Conservation (phyloP, 1,284 basidiomycete genomes). For the Melampsora americana region DNA sequence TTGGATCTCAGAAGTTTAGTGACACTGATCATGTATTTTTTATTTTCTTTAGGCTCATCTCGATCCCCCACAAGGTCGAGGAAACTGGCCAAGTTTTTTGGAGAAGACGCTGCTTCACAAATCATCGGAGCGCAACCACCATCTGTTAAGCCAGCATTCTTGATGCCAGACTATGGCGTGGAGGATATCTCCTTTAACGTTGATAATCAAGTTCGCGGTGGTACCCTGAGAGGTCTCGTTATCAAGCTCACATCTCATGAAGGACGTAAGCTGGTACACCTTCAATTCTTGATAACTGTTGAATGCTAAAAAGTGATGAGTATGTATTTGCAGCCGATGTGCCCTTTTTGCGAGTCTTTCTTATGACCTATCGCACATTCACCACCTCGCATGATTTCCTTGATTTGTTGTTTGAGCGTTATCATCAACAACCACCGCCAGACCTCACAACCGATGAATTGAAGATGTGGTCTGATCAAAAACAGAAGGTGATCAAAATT, state of each 20-base stretch:
- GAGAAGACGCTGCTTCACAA: conserved; percentile 27
- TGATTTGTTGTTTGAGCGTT: conserved; percentile 78
- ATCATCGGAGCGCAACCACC: conserved; percentile 1
- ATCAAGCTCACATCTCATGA: conserved; percentile 43
- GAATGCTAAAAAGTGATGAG: conserved; percentile 2
- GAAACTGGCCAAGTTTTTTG: conserved; percentile 43
- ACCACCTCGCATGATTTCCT: conserved; percentile 80
- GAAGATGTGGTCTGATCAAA: conserved; percentile 78
- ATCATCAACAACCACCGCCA: conserved; percentile 72
- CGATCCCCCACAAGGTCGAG: conserved; percentile 38
- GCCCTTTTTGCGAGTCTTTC: conserved; percentile 83
- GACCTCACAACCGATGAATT: conserved; percentile 66
- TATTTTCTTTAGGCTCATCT: conserved; percentile 11
- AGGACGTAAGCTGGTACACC: conserved; percentile 15
- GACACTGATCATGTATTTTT: neutral
- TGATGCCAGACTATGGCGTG: conserved; percentile 51
- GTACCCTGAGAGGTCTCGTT: conserved; percentile 50
- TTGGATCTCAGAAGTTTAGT: neutral
- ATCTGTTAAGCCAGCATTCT: conserved; percentile 50
- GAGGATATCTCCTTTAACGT: conserved; percentile 52
- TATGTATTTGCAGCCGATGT: conserved; percentile 61
- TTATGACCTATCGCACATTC: conserved; percentile 97
- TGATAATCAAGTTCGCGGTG: conserved; percentile 53
- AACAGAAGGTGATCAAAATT: conserved; percentile 82
- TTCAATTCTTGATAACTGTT: neutral